Conservation (phyloP, 2,329 filamentous ascomycete genomes). For the Fusarium graminum region DNA sequence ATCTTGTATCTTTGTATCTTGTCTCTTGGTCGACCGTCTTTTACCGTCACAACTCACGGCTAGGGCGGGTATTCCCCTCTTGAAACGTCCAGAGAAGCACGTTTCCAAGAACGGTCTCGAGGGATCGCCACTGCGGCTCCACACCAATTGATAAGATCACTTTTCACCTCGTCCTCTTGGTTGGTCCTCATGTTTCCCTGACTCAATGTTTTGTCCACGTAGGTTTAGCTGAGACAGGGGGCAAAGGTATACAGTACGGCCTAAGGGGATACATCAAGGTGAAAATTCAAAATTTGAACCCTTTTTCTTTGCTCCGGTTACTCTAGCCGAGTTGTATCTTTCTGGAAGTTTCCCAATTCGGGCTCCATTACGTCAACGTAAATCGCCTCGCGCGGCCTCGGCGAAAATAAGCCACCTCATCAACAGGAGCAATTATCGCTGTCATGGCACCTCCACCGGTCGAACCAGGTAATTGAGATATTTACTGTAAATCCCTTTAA, state of each 20-base stretch:
- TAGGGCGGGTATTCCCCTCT: slow-evolving; percentile 32
- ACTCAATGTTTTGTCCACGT: slow-evolving; percentile 40
- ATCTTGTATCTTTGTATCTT: neutral
- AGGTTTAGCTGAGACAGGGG: slow-evolving; percentile 24
- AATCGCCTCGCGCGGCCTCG: slow-evolving; percentile 30
- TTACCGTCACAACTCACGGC: slow-evolving; percentile 38
- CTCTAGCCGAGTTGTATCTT: slow-evolving; percentile 9
- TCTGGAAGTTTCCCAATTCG: slow-evolving; percentile 30
- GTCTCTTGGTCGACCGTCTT: slow-evolving; percentile 24
- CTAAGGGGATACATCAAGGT: slow-evolving; percentile 11
- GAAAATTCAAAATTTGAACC: slow-evolving; percentile 34
- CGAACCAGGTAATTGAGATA: slow-evolving; percentile 25
- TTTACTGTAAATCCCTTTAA: slow-evolving; percentile 25
- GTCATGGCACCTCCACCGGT: slow-evolving; percentile 10
- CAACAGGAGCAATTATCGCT: slow-evolving; percentile 13
- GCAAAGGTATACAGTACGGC: slow-evolving; percentile 8
- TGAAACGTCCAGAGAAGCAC: slow-evolving; percentile 12
- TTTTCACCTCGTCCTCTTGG: slow-evolving; percentile 13
- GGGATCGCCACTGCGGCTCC: slow-evolving; percentile 41
- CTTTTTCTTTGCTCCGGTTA: neutral
- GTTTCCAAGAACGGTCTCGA: neutral
- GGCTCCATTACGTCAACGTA: slow-evolving; percentile 32
- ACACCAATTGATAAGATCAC: slow-evolving; percentile 38
- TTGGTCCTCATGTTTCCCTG: slow-evolving; percentile 32
- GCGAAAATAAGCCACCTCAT: slow-evolving; percentile 36